phyloP scores from a whole-genome alignment of 495 filamentous ascomycete genomes.

The Talaromyces trachyspermus region DNA sequence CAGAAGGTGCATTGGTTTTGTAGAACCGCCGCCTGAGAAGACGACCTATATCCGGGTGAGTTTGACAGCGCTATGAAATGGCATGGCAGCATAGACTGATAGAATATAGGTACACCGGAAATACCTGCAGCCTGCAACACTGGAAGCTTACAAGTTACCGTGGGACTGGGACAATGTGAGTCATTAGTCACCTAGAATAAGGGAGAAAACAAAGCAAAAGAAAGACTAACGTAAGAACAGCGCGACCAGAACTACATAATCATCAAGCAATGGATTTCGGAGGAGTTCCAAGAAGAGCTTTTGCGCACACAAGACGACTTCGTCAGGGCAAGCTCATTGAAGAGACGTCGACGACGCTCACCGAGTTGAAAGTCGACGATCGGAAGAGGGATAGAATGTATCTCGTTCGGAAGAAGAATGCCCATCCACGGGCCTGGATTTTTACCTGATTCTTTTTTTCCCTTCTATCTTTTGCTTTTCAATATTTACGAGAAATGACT shows the following conservation, averaged over 20 bases:
- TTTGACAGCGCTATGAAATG: neutral
- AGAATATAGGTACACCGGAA: slow-evolving; percentile 36
- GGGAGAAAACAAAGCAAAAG: neutral
- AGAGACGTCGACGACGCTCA: slow-evolving; percentile 37
- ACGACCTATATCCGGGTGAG: slow-evolving; percentile 46
- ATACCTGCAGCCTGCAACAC: slow-evolving; percentile 42
- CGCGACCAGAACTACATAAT: slow-evolving; percentile 64
- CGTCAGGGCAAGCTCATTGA: slow-evolving; percentile 45
- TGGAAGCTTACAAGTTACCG: slow-evolving; percentile 38
- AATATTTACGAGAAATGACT: neutral
- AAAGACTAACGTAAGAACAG: slow-evolving; percentile 9
- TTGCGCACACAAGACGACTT: slow-evolving; percentile 59
- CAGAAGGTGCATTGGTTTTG: slow-evolving; percentile 42
- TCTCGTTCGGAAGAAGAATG: slow-evolving; percentile 58
- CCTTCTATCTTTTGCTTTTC: slow-evolving; percentile 8
- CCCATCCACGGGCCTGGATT: slow-evolving; percentile 25
- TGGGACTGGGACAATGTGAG: slow-evolving; percentile 47
- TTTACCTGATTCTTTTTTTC: slow-evolving; percentile 21
- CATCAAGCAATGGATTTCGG: slow-evolving; percentile 68
- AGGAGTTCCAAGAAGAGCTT: slow-evolving; percentile 68
- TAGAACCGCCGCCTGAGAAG: slow-evolving; percentile 40
- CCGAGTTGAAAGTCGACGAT: slow-evolving; percentile 43
- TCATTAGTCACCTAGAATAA: neutral
- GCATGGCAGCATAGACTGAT: slow-evolving; percentile 8
- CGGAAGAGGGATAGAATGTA: slow-evolving; percentile 47